phyloP scores from a whole-genome alignment of 1,284 basidiomycete genomes.

The Termitomyces sp. region DNA sequence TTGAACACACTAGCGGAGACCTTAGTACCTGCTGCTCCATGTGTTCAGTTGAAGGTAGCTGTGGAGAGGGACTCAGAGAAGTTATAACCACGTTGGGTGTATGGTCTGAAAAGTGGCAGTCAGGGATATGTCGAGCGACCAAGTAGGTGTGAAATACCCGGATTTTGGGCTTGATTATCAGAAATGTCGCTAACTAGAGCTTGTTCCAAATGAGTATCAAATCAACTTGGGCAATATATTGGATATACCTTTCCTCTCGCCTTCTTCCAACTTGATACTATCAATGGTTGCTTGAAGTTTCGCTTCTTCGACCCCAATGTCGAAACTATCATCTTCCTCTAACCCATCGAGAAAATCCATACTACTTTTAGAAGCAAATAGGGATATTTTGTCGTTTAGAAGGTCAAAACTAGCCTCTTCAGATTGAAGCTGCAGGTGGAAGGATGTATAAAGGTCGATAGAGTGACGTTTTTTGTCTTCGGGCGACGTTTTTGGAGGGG shows the following conservation, averaged over 20 bases:
- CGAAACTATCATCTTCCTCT: conserved; percentile 33
- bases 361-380: conserved; percentile 34
- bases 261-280: conserved; percentile 14
- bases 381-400: conserved; percentile 58
- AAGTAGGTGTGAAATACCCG: not conserved
- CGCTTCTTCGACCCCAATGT: conserved; percentile 22
- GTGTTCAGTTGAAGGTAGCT: not conserved
- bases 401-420: conserved; percentile 58
- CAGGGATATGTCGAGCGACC: not conserved
- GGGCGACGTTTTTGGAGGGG: conserved; percentile 16
- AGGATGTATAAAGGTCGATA: conserved; percentile 54
- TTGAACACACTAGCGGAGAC: not conserved
- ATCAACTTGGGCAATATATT: not conserved
- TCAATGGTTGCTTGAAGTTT: conserved; percentile 22
- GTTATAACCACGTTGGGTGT: not conserved
- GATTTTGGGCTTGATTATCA: not conserved
- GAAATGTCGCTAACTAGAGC: not conserved
- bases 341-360: conserved; percentile 27
- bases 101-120: conserved; percentile 2
- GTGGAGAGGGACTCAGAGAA: not conserved
- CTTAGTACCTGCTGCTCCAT: not conserved
- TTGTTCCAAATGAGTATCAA: not conserved
- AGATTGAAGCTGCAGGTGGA: conserved; percentile 49
- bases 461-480: conserved; percentile 40
- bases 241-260: conserved; percentile 1